Evolutionary conservation across 805 yeast species (phyloP), one percentile per base, ranked within the genome.

Genomic region (Kazachstania viticola): DNA sequence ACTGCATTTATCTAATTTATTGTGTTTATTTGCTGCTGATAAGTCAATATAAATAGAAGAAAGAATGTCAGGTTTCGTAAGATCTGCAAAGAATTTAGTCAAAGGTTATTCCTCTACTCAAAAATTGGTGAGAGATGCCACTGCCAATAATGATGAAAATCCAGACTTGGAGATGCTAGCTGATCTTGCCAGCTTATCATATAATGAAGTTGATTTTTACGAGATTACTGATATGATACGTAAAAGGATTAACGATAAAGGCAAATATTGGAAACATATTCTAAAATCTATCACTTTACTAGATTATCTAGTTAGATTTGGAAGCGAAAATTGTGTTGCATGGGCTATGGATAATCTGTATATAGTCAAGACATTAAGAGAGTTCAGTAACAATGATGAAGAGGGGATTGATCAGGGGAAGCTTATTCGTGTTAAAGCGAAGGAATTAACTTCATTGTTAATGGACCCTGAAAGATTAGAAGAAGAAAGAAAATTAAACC

Each of bases 221-320:
- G 94, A 85, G 51, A 74, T 87, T 28, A 80, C 88, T 94, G 96
- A 88, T 51, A 84, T 88, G 79, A 59, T 88, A 28, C 96, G 88
- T 60, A 73, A 84, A 45, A 70, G 98, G 41, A 63, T 88, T 41
- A 88, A 88, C 49, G 97, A 88, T 52, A 88, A 87, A 64, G 97
- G 97, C 40, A 87, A 85, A 56, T 82, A 88, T 60, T 88, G 97
- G 97, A 71, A 95, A 42, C 98, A 88, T 54, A 87, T 88, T 31
- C 85, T 91, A 38, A 91, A 88, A 57, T 76, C 94, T 1, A 65
- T 88, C 40, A 79, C 93, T 1, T 77, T 88, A 12, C 65, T 88
- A 44, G 95, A 87, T 48, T 88, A 76, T 58, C 65, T 88, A 36
- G 85, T 87, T 13, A 72, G 91, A 44, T 71, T 67, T 38, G 98